Percentiles rank a stretch among this genome's conserved stretches.
Conservation (phyloP, 306 rosid genomes). For the Fragaria nilgerrensis region DNA sequence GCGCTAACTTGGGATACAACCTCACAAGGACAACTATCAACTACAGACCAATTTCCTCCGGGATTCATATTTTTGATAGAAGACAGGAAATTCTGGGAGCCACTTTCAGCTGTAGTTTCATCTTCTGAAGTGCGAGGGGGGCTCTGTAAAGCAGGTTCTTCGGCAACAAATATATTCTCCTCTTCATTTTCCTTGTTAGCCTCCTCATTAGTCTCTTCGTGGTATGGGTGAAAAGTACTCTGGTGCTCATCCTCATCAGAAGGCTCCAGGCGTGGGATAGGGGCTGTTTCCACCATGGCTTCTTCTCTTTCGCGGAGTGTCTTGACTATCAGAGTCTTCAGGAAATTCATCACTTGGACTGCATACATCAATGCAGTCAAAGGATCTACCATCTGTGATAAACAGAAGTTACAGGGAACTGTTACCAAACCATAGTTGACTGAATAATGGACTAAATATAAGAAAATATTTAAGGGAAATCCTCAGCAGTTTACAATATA, state of each 20-base stretch:
- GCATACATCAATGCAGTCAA: slow-evolving; percentile 98
- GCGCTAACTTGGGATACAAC: slow-evolving; percentile 62
- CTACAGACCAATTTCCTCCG: slow-evolving; percentile 49
- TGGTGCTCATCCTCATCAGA: slow-evolving; percentile 70
- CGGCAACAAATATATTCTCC: slow-evolving; percentile 37
- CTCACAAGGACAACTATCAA: slow-evolving; percentile 62
- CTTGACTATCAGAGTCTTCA: slow-evolving; percentile 76
- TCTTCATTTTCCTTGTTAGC: slow-evolving; percentile 46
- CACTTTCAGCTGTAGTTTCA: slow-evolving; percentile 33
- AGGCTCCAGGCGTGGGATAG: slow-evolving; percentile 48
- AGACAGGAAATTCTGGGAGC: slow-evolving; percentile 42
- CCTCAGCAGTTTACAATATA: not conserved
- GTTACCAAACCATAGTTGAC: slow-evolving; percentile 21
- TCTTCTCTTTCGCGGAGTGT: slow-evolving; percentile 78
- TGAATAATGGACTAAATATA: slow-evolving; percentile 7
- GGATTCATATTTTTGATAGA: slow-evolving; percentile 43
- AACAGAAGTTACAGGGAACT: slow-evolving; percentile 18
- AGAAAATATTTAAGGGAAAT: slow-evolving; percentile 8
- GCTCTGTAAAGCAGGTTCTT: slow-evolving; percentile 53
- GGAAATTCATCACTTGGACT: slow-evolving; percentile 96
- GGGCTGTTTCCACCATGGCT: slow-evolving; percentile 54
- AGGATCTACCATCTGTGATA: slow-evolving; percentile 84
- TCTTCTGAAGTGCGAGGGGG: slow-evolving; percentile 31
- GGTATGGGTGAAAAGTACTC: slow-evolving; percentile 43
- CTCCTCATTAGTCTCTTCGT: slow-evolving; percentile 29